A percentile compares a stretch with the other conserved stretches of the same genome.
Evolutionary conservation across 768 basidiomycete species (phyloP).

Genomic region (Mrakia gelida): DNA sequence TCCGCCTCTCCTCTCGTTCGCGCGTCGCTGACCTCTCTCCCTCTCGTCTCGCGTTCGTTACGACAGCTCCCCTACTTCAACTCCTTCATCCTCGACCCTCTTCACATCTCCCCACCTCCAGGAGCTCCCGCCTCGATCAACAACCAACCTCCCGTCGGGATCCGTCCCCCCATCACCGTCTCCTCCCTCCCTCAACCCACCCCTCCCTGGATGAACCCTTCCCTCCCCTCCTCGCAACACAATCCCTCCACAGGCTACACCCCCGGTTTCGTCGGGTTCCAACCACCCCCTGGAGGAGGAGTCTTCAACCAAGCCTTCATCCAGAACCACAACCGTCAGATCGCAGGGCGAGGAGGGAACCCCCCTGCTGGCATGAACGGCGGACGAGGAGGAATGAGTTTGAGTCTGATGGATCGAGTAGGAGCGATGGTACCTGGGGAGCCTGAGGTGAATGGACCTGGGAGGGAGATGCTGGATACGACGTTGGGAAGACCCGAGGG

Average conservation of each 20-base stretch:
- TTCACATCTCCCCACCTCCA: slow-evolving; percentile 56
- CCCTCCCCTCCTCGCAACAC: neutral
- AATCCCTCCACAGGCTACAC: slow-evolving; percentile 19
- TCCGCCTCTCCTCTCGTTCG: neutral
- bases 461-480: slow-evolving; percentile 42
- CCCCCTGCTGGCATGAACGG: neutral
- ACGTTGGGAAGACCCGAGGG: slow-evolving; percentile 22
- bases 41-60: slow-evolving; percentile 33
- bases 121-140: slow-evolving; percentile 41
- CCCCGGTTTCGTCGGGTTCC: slow-evolving; percentile 32
- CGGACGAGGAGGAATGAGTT: neutral
- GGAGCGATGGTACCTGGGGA: slow-evolving; percentile 5
- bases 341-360: neutral
- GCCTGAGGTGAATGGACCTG: slow-evolving; percentile 46
- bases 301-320: slow-evolving; percentile 16
- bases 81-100: slow-evolving; percentile 93
- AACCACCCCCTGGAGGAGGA: neutral
- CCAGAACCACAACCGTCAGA: slow-evolving; percentile 1
- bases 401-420: neutral
- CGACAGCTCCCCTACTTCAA: slow-evolving; percentile 86
- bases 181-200: slow-evolving; percentile 53
- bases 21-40: slow-evolving; percentile 11
- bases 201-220: slow-evolving; percentile 43
- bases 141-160: slow-evolving; percentile 54
- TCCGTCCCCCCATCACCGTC: slow-evolving; percentile 4